Evolutionary conservation across 139 green algal genomes (phyloP).

Genomic region (Chlorokybus atmophyticus): DNA sequence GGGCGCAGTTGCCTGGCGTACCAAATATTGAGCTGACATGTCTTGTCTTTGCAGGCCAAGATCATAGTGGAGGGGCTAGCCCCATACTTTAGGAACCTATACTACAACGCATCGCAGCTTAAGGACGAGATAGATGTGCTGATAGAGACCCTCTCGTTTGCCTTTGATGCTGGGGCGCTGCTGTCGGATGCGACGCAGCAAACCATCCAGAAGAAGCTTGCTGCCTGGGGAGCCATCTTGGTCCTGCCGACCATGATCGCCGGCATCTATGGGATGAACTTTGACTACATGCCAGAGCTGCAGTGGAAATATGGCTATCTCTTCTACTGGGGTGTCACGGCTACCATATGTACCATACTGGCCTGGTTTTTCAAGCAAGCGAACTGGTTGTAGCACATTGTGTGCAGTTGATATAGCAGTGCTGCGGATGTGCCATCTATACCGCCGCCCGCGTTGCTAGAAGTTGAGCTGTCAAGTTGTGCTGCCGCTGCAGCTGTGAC

Average conservation of each 20-base stretch:
- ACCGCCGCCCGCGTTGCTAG: too few species aligned
- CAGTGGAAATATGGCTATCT: constrained; percentile 24
- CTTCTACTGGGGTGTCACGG: constrained; percentile 10
- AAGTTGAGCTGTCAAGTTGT: too few species aligned
- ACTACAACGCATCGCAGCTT: not conserved
- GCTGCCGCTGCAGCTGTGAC: too few species aligned
- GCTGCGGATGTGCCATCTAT: too few species aligned
- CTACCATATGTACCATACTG: not conserved
- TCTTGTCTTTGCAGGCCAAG: too few species aligned
- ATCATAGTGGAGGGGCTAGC: not conserved
- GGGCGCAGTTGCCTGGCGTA: too few species aligned
- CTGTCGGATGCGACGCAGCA: not conserved
- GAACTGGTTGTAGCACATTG: not conserved
- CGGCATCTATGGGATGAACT: constrained; percentile 35
- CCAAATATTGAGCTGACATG: too few species aligned
- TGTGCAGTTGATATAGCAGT: too few species aligned
- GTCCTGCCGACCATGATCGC: constrained; percentile 13
- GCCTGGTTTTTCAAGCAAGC: not conserved
- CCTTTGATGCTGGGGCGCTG: not conserved
- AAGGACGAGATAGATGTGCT: not conserved
- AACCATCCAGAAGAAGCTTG: not conserved
- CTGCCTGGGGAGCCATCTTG: not conserved
- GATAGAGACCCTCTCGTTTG: not conserved
- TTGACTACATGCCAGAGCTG: constrained; percentile 36
- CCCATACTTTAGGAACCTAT: not conserved